Conservation (phyloP, 202 grass and related monocot species). For the Brachypodium distachyon region DNA sequence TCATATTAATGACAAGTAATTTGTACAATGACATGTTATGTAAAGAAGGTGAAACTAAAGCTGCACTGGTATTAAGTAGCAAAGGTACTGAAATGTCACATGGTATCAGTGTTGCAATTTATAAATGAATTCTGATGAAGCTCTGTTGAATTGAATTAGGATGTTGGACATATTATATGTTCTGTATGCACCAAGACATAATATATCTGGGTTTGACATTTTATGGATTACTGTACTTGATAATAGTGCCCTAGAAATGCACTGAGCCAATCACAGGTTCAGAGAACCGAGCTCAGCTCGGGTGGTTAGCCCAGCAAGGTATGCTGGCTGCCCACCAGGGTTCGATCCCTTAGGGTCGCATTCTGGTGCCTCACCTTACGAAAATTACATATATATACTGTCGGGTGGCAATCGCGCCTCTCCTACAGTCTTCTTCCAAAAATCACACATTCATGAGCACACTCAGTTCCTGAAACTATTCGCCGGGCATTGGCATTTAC, state of each 20-base stretch:
- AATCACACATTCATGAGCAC: neutral
- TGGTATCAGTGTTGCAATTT: neutral
- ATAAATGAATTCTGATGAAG: neutral
- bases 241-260: neutral
- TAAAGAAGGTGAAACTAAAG: constrained; percentile 6
- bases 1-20: neutral
- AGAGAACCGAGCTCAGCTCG: too few species aligned
- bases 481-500: neutral
- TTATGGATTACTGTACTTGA: neutral
- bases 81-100: neutral
- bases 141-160: neutral
- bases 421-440: too few species aligned
- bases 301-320: too few species aligned
- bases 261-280: neutral
- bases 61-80: neutral
- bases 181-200: neutral
- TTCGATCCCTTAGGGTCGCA: too few species aligned
- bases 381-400: too few species aligned
- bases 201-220: neutral
- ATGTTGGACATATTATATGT: neutral
- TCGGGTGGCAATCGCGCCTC: too few species aligned
- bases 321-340: too few species aligned
- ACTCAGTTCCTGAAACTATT: neutral
- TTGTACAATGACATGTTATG: neutral
- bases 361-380: too few species aligned